Conservation (phyloP, 345 rosid species). For the Garcia nutans region DNA sequence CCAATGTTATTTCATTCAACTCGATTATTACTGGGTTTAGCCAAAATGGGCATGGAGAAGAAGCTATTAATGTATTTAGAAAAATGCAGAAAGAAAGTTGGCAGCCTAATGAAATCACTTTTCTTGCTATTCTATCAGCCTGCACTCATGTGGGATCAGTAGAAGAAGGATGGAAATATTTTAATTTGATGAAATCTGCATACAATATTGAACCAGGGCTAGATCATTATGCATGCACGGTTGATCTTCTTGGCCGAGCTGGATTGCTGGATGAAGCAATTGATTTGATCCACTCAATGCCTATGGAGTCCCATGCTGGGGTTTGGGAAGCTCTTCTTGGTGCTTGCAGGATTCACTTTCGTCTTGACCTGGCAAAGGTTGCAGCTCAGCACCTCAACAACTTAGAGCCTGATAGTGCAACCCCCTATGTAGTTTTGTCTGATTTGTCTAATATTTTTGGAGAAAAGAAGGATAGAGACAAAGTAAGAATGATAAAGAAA, state of each 20-base stretch:
- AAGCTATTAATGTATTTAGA: constrained; percentile 52
- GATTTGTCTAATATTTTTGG: constrained; percentile 51
- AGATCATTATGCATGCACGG: constrained; percentile 77
- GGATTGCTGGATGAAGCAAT: constrained; percentile 66
- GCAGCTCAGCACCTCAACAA: constrained; percentile 58
- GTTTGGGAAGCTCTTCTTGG: constrained; percentile 87
- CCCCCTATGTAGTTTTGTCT: constrained; percentile 71
- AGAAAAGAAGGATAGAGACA: constrained; percentile 39
- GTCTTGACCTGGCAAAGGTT: constrained; percentile 62
- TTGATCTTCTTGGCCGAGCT: constrained; percentile 78
- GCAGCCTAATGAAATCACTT: constrained; percentile 65
- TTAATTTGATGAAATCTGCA: constrained; percentile 53
- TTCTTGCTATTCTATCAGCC: constrained; percentile 70
- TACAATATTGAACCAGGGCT: constrained; percentile 55
- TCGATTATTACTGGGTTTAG: constrained; percentile 74
- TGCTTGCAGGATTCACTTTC: constrained; percentile 52
- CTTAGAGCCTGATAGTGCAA: constrained; percentile 64
- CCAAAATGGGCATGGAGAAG: constrained; percentile 59
- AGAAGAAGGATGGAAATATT: constrained; percentile 54
- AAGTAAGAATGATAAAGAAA: constrained; percentile 43
- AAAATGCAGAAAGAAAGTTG: constrained; percentile 41
- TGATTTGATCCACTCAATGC: constrained; percentile 49
- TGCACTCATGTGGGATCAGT: constrained; percentile 74
- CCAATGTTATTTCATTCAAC: constrained; percentile 63
- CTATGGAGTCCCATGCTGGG: constrained; percentile 59